A percentile compares a stretch with the other conserved stretches of the same genome.
These are phyloP conservation scores for Chlorella sp. DNA, from an alignment of 139 green algal species.

Conservation along the genomic window DNA sequence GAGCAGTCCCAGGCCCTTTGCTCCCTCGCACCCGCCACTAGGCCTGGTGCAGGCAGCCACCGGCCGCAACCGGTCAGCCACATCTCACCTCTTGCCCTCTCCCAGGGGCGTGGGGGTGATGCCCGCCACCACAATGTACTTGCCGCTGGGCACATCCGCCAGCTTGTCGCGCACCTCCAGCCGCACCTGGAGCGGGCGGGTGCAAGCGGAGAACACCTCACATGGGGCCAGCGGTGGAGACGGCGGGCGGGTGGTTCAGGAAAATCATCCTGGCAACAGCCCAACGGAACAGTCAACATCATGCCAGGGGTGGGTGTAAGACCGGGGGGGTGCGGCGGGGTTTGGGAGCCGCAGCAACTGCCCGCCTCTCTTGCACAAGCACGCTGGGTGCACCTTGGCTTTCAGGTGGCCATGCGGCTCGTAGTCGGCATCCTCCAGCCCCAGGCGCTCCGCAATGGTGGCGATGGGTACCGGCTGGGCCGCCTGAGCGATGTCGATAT, in stretches of 20 bases:
- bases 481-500: conserved; percentile 92
- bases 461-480: conserved; percentile 74
- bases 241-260: neutral
- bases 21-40: too few species aligned
- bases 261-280: too few species aligned
- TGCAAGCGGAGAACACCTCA: neutral
- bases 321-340: too few species aligned
- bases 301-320: too few species aligned
- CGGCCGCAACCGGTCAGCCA: neutral
- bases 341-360: too few species aligned
- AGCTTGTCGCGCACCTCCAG: conserved; percentile 72
- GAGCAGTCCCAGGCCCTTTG: neutral
- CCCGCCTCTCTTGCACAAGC: too few species aligned
- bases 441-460: conserved; percentile 79
- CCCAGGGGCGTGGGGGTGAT: conserved; percentile 97
- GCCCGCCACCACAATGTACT: conserved; percentile 96
- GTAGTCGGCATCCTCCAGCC: conserved; percentile 77
- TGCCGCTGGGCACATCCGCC: conserved; percentile 59
- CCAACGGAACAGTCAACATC: too few species aligned
- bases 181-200: conserved; percentile 64
- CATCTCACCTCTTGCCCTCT: conserved; percentile 85
- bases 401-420: conserved; percentile 88
- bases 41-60: neutral
- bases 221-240: neutral
- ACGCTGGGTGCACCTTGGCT: conserved; percentile 85